Evolutionary conservation across 1,284 basidiomycete genomes (phyloP).

Genomic region (Tylopilus sp.): DNA sequence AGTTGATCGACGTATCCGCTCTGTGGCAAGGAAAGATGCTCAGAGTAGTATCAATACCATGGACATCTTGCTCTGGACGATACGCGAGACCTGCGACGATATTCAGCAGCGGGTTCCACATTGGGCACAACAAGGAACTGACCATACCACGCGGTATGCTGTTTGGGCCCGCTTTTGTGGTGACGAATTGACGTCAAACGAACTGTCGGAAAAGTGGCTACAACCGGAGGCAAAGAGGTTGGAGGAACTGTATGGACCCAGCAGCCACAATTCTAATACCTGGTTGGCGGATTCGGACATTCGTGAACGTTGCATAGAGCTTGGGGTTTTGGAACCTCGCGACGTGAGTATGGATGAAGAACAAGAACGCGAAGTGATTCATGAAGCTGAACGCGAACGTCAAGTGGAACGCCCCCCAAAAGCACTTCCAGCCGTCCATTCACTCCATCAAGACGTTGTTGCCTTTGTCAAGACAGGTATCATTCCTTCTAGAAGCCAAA

Average conservation of each 20-base stretch:
- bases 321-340: slow-evolving; percentile 35
- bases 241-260: slow-evolving; percentile 48
- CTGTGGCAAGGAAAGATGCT: slow-evolving; percentile 18
- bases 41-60: slow-evolving; percentile 28
- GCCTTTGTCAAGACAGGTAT: slow-evolving; percentile 34
- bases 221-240: slow-evolving; percentile 50
- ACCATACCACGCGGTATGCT: slow-evolving; percentile 47
- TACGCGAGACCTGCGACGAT: slow-evolving; percentile 56
- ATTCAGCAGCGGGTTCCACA: slow-evolving; percentile 52
- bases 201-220: slow-evolving; percentile 45
- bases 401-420: slow-evolving; percentile 47
- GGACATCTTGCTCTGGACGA: slow-evolving; percentile 58
- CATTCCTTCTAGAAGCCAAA: neutral
- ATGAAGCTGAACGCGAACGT: slow-evolving; percentile 53
- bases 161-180: slow-evolving; percentile 43
- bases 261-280: neutral
- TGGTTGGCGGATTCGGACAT: slow-evolving; percentile 37
- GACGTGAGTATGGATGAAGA: slow-evolving; percentile 51
- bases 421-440: slow-evolving; percentile 30
- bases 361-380: slow-evolving; percentile 58
- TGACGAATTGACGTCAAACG: neutral
- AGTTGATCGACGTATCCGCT: slow-evolving; percentile 53
- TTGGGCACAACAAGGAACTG: slow-evolving; percentile 60
- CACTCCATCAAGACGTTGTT: slow-evolving; percentile 20
- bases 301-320: slow-evolving; percentile 34